phyloP scores from a whole-genome alignment of 805 yeast species.

The Starmera caribaea region DNA sequence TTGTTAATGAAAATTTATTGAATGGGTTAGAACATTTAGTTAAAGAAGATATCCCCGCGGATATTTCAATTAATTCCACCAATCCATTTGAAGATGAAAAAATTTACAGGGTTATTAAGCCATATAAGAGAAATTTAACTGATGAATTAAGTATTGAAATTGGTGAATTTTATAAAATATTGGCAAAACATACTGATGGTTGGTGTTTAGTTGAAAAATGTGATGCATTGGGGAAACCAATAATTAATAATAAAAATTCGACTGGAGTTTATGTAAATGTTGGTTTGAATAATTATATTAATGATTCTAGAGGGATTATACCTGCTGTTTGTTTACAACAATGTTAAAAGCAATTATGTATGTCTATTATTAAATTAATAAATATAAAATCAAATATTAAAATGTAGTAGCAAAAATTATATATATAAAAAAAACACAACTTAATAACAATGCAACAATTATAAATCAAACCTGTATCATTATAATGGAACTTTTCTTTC shows the following conservation, averaged over 20 bases:
- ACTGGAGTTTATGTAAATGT: too few species aligned
- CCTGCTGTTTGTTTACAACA: constrained; percentile 27
- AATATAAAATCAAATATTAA: background rate
- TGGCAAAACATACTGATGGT: constrained; percentile 33
- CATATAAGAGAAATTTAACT: constrained; percentile 22
- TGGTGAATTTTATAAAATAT: constrained; percentile 24
- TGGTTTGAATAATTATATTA: constrained; percentile 16
- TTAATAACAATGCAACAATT: too few species aligned
- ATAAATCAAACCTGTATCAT: too few species aligned
- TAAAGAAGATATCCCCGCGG: constrained; percentile 13
- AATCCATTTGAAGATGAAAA: constrained; percentile 3
- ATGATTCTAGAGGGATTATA: constrained; percentile 30
- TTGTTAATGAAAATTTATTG: background rate
- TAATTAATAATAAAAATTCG: constrained; percentile 1
- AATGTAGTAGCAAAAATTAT: too few species aligned
- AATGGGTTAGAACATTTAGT: constrained; percentile 2
- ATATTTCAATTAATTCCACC: constrained; percentile 1
- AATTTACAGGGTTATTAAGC: constrained; percentile 13
- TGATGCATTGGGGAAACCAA: constrained; percentile 12
- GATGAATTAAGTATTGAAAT: constrained; percentile 24
- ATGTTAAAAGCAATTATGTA: constrained; percentile 2
- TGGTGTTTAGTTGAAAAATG: constrained; percentile 34
- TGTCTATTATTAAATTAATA: background rate
- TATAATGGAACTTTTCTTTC: too few species aligned
- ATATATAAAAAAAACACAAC: too few species aligned